Evolutionary conservation across 805 yeast genomes (phyloP).

Genomic region (Grigorovia yakushimaensis): DNA sequence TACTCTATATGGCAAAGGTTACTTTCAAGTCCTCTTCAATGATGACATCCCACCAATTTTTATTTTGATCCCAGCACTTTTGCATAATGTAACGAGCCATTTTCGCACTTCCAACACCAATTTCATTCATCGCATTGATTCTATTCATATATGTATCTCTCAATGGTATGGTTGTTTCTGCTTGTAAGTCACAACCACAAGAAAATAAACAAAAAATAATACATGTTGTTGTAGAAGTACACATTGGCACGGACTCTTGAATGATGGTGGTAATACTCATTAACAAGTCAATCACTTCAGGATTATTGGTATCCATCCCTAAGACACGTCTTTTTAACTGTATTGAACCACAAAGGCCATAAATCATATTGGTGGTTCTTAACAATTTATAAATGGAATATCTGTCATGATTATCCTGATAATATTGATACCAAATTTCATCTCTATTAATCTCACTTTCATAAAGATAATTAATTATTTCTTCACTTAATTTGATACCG

Average conservation of each 20-base stretch:
- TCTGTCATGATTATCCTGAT: conserved; percentile 2
- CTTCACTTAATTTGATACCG: conserved; percentile 33
- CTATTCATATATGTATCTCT: conserved; percentile 9
- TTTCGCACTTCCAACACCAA: conserved; percentile 15
- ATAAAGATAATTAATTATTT: conserved; percentile 19
- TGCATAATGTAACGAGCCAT: conserved; percentile 15
- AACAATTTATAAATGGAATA: conserved; percentile 21
- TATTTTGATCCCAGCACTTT: conserved; percentile 15
- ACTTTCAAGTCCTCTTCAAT: conserved; percentile 12
- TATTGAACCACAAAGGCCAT: conserved; percentile 43
- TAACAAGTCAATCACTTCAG: conserved; percentile 35
- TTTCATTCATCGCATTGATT: conserved; percentile 6
- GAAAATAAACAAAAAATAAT: conserved; percentile 14
- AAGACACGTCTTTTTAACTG: conserved; percentile 50
- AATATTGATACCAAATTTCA: neutral
- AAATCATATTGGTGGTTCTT: conserved; percentile 43
- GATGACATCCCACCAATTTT: conserved; percentile 18
- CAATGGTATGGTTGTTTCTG: conserved; percentile 4
- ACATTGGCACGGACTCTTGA: conserved; percentile 5
- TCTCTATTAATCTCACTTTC: conserved; percentile 21
- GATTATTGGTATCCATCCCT: conserved; percentile 38
- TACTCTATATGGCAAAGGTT: conserved; percentile 14
- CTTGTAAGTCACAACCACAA: conserved; percentile 18
- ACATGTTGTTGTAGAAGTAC: conserved; percentile 10
- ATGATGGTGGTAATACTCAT: conserved; percentile 8